phyloP scores from a whole-genome alignment of 2,329 filamentous ascomycete species.

The Talaromyces verruculosus region DNA sequence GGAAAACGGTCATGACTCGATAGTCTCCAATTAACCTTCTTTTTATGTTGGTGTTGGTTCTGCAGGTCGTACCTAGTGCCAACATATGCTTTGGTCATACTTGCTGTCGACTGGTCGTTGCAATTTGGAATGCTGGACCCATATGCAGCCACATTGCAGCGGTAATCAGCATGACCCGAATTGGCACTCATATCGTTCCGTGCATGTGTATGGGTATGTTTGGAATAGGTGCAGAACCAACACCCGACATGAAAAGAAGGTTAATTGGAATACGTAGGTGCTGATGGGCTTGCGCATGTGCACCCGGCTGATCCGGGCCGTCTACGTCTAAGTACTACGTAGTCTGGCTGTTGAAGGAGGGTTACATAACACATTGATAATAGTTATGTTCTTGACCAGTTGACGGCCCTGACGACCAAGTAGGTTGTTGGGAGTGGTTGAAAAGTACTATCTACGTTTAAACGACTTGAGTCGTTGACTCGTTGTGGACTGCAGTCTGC shows the following conservation, averaged over 20 bases:
- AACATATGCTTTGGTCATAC: neutral
- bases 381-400: neutral
- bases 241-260: neutral
- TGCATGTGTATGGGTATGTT: neutral
- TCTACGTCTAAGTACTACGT: neutral
- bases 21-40: neutral
- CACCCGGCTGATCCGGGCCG: neutral
- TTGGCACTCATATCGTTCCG: neutral
- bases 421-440: neutral
- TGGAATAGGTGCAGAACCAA: neutral
- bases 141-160: neutral
- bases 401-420: neutral
- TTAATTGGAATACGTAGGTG: neutral
- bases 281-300: neutral
- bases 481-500: neutral
- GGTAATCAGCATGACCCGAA: slow-evolving; percentile 3
- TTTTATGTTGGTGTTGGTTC: neutral
- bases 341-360: neutral
- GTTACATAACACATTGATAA: neutral
- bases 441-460: neutral
- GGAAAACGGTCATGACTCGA: neutral
- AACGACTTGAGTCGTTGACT: neutral
- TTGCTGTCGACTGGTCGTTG: neutral
- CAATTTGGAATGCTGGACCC: neutral
- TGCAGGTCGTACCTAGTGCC: neutral